A percentile compares a stretch with the other conserved stretches of the same genome.
Evolutionary conservation across 225 moss, liverwort and hornwort genomes (phyloP).

Genomic region (Ulota crispa): DNA sequence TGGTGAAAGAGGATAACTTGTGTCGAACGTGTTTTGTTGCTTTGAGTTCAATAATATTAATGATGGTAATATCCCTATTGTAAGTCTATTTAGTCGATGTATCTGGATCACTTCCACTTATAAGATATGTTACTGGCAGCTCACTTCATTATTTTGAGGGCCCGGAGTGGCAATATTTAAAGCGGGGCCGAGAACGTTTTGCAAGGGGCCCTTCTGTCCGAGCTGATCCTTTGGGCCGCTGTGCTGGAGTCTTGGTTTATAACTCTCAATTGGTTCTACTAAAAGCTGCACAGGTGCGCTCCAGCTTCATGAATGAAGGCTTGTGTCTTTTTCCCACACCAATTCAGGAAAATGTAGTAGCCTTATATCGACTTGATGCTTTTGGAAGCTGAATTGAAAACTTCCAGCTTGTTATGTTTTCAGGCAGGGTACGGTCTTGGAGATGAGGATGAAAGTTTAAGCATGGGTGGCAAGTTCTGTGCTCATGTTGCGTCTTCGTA

Average conservation of each 20-base stretch:
- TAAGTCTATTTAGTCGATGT: not conserved
- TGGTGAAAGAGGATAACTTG: not conserved
- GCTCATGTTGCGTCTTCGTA: slow-evolving; percentile 93
- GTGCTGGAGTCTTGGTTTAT: slow-evolving; percentile 90
- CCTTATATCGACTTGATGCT: not conserved
- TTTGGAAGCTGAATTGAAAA: not conserved
- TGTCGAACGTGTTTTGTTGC: not conserved
- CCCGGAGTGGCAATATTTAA: slow-evolving; percentile 87
- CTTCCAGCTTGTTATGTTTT: slow-evolving; percentile 7
- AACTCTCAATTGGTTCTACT: slow-evolving; percentile 86
- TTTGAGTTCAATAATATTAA: not conserved
- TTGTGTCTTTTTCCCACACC: not conserved
- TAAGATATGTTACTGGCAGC: slow-evolving; percentile 41
- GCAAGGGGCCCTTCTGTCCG: slow-evolving; percentile 80
- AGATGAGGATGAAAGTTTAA: slow-evolving; percentile 85
- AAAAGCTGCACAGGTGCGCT: slow-evolving; percentile 81
- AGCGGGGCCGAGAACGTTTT: slow-evolving; percentile 89
- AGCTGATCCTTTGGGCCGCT: slow-evolving; percentile 87
- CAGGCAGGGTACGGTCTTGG: slow-evolving; percentile 89
- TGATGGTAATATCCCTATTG: not conserved
- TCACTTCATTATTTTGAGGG: slow-evolving; percentile 99
- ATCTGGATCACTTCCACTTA: slow-evolving; percentile 1
- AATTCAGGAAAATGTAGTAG: not conserved
- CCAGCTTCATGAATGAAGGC: slow-evolving; percentile 6
- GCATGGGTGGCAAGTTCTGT: slow-evolving; percentile 64